Evolutionary conservation across 441 rosid genomes (phyloP), one percentile per base, ranked within the genome.

Genomic region (Macaranga tanarius): DNA sequence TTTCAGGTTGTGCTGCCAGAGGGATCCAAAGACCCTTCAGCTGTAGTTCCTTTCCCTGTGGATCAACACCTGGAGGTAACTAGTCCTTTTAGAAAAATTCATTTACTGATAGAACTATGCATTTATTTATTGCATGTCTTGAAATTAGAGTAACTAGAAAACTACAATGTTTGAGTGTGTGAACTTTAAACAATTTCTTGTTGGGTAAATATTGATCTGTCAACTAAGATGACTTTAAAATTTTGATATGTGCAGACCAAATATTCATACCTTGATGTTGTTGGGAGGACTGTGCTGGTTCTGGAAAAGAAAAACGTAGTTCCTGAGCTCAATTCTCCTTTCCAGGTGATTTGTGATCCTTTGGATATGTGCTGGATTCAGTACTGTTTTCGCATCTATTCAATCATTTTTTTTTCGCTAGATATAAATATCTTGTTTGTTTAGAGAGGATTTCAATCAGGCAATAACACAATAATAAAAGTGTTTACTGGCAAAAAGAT

Each of bases 231-330:
- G 31, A 55, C 38, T 72, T 54, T 26, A 73, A 51, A 67, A 71
- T 62, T 75, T 26, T 26, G 22, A 40, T 77, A 6, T 71, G 64
- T 79, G 85, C 85, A 96, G 99, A 90, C 84, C 78, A 96, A 96
- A 81, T 96, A 90, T 76, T 87, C 99, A 42, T 96, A 96, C 86
- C 97, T 96, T 68, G 98, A 96, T 86, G 88, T 93, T 22, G 91
- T 96, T 77, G 98, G 97, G 76, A 92, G 99, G 82, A 86, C 98
- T 51, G 98, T 96, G 79, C 84, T 92, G 65, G 98, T 93, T 77
- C 81, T 96, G 82, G 93, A 93, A 79, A 96, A 93, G 91, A 86
- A 84, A 76, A 96, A 92, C 70, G 87, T 82, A 10, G 94, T 92
- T 69, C 98, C 98, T 38, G 85, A 84, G 77, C 99, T 88, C 80